A percentile compares a stretch with the other conserved stretches of the same genome.
Evolutionary conservation across 345 rosid species (phyloP).

Genomic region (Capsella bursapastoris): DNA sequence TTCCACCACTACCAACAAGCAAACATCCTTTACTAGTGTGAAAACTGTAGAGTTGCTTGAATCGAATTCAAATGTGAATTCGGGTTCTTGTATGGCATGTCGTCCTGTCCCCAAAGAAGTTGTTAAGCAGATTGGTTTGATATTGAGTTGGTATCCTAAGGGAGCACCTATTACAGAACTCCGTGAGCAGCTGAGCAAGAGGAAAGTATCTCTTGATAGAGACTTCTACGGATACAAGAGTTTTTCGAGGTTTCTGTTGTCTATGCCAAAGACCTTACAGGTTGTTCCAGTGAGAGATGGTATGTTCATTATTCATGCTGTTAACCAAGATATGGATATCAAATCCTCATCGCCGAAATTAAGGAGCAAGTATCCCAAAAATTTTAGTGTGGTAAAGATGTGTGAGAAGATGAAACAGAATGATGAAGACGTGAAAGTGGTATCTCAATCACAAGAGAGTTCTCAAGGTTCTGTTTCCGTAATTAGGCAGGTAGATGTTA

Average conservation of each 20-base stretch:
- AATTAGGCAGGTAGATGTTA: constrained; percentile 29
- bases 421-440: constrained; percentile 38
- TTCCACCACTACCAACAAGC: constrained; percentile 33
- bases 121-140: constrained; percentile 51
- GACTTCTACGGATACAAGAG: constrained; percentile 66
- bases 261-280: constrained; percentile 67
- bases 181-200: constrained; percentile 57
- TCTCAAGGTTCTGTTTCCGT: constrained; percentile 37
- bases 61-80: constrained; percentile 43
- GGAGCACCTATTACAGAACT: constrained; percentile 62
- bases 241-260: constrained; percentile 62
- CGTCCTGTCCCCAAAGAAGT: constrained; percentile 57
- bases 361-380: constrained; percentile 34
- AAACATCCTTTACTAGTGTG: constrained; percentile 32
- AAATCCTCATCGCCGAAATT: constrained; percentile 20
- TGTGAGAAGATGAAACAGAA: constrained; percentile 31
- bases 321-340: constrained; percentile 40
- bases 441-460: constrained; percentile 25
- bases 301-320: constrained; percentile 41
- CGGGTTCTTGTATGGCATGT: neutral
- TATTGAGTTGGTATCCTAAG: constrained; percentile 56
- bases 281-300: constrained; percentile 55
- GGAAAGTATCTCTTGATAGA: constrained; percentile 51
- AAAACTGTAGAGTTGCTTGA: constrained; percentile 41
- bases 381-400: constrained; percentile 32